Evolutionary conservation across 2,329 filamentous ascomycete species (phyloP), one percentile per base, ranked within the genome.

Genomic region (Exophiala calicioides): DNA sequence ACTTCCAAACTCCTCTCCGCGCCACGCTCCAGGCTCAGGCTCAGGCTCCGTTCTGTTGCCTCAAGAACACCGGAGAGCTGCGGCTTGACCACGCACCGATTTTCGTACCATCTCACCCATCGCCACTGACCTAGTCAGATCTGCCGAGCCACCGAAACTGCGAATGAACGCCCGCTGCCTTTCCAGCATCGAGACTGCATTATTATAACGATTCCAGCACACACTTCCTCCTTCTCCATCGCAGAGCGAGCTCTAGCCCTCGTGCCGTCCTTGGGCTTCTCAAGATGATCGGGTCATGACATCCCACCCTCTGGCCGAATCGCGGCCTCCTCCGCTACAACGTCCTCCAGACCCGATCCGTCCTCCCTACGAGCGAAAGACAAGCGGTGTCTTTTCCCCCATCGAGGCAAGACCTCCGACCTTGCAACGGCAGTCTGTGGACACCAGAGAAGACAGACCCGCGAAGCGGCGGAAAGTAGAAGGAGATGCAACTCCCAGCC

Each of bases 381-480:
- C 24, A 5, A 53, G 47, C 38, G 33, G 35, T 39, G 27, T 42
- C 38, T 33, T 45, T 24, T 31, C 45, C 15, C 37, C 44, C 6
- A 13, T 26, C 4, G 40, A 39, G 24, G 37, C 32, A 44, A 45
- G 45, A 21, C 26, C 41, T 15, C 37, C 45, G 33, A 24, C 18
- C 16, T 16, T 32, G 26, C 52, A 44, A 27, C 49, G 37, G 43
- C 44, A 52, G 30, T 23, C 39, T 16, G 27, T 15, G 23, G 35
- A 49, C 6, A 20, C 71, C 35, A 61, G 61, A 12, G 63, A 71
- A 12, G 67, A 69, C 50, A 72, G 70, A 20, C 70, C 71, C 53
- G 59, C 60, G 55, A 68, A 62, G 64, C 58, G 56, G 61, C 62
- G 55, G 52, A 60, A 65, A 39, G 44, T 58, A 7, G 53, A 55